Conservation (phyloP, 352 stramenopile genomes). For the Globisporangium apiculatum region DNA sequence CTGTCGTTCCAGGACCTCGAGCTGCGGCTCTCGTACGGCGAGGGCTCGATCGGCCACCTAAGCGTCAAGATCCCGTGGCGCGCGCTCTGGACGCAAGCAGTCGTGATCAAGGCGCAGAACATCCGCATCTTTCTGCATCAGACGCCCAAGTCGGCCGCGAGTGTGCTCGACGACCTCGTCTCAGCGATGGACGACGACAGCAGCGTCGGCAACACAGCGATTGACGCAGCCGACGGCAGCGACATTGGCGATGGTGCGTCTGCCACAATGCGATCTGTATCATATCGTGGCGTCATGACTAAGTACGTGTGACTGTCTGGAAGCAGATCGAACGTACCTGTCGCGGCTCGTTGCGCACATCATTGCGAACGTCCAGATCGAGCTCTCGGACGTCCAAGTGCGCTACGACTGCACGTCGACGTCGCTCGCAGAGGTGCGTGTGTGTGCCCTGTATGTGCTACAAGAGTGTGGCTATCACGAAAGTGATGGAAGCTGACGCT, state of each 20-base stretch:
- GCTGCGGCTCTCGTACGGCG: slow-evolving; percentile 70
- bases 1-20: slow-evolving; percentile 78
- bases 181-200: slow-evolving; percentile 18
- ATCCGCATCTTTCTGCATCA: slow-evolving; percentile 72
- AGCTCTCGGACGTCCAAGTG: slow-evolving; percentile 73
- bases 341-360: slow-evolving; percentile 78
- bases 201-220: slow-evolving; percentile 9
- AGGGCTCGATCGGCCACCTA: slow-evolving; percentile 67
- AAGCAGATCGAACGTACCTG: slow-evolving; percentile 70
- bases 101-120: slow-evolving; percentile 65
- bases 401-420: slow-evolving; percentile 73
- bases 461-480: not conserved
- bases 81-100: slow-evolving; percentile 72
- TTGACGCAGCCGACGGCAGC: slow-evolving; percentile 17
- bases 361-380: slow-evolving; percentile 83
- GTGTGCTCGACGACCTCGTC: slow-evolving; percentile 9
- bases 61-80: slow-evolving; percentile 85
- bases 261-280: not conserved
- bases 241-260: slow-evolving; percentile 32
- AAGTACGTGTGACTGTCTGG: not conserved
- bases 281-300: not conserved
- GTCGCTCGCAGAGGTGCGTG: slow-evolving; percentile 49
- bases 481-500: not conserved
- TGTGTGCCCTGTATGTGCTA: not conserved
- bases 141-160: slow-evolving; percentile 21